Base-by-base conservation (phyloP, 768 basidiomycete genomes). In the Hortiboletus campestris region DNA sequence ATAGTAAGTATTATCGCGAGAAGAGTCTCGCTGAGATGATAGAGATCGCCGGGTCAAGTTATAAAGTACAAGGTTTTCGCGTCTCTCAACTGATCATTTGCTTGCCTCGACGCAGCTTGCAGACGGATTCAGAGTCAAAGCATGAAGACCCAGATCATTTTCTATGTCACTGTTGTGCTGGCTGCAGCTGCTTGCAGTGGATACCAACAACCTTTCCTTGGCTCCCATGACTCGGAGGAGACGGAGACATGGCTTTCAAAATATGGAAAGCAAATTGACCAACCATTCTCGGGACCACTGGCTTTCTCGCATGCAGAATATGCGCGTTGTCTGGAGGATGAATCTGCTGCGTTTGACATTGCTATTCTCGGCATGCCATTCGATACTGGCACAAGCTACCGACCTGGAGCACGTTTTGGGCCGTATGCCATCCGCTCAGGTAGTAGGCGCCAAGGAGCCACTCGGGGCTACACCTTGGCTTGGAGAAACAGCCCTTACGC, bases 281-380 rank as follows among this genome's bases (percentile, higher is more conserved):
- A 86, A 40, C 70, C 78, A 6, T 95, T 91, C 75, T 84, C 88
- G 7, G 93, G 94, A 0, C 87, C 91, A 31, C 77, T 89, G 16
- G 79, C 89, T 0, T 96, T 95, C 75, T 88, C 91, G 19, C 92
- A 92, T 64, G 74, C 91, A 14, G 85, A 89, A 2, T 92, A 91
- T 28, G 55, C 53, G 16, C 66, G 53, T 36, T 67, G 63, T 28
- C 53, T 66, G 11, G 66, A 67, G 43, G 57, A 65, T 17, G 63
- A 63, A 57, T 55, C 63, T 20, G 42, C 45, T 17, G 28, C 22
- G 11, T 66, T 65, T 29, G 65, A 94, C 69, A 84, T 95, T 50
- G 91, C 89, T 2, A 68, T 95, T 36, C 72, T 95, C 6, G 92
- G 89, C 9, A 83, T 89, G 76, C 89, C 89, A 0, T 90, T 91